These are phyloP conservation scores for Chalciporus chontae DNA, from an alignment of 768 basidiomycete species.

Conservation along the genomic window DNA sequence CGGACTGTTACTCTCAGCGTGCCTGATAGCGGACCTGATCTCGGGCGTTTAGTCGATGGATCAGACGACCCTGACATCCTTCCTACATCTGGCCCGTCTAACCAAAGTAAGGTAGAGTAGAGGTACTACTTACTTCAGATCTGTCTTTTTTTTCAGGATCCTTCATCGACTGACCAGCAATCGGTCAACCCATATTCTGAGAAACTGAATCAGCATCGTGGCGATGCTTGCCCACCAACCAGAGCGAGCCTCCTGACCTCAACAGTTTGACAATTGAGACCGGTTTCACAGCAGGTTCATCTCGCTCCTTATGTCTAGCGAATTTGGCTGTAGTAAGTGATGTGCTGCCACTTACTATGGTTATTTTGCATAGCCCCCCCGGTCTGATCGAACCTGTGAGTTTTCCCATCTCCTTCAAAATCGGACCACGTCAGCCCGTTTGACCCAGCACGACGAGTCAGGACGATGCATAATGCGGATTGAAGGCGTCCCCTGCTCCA, in stretches of 20 bases:
- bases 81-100: conserved; percentile 19
- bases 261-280: conserved; percentile 15
- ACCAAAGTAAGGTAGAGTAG: conserved; percentile 31
- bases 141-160: conserved; percentile 7
- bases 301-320: neutral
- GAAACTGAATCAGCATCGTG: conserved; percentile 14
- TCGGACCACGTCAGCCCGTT: conserved; percentile 13
- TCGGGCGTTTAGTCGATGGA: conserved; percentile 17
- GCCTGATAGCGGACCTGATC: conserved; percentile 33
- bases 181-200: conserved; percentile 17
- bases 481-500: conserved; percentile 1
- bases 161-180: conserved; percentile 20
- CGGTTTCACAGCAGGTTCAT: conserved; percentile 14
- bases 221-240: conserved; percentile 20
- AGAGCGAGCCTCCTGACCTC: conserved; percentile 13
- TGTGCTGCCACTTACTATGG: conserved; percentile 16
- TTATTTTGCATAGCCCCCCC: conserved; percentile 28
- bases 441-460: conserved; percentile 1
- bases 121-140: conserved; percentile 17
- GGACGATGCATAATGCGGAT: conserved; percentile 9
- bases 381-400: conserved; percentile 28
- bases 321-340: conserved; percentile 4
- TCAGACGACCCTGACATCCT: conserved; percentile 25
- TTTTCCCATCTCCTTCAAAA: conserved; percentile 13
- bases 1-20: conserved; percentile 22